Conservation (phyloP, 495 filamentous ascomycete species). For the Aspergillus kassunensis region DNA sequence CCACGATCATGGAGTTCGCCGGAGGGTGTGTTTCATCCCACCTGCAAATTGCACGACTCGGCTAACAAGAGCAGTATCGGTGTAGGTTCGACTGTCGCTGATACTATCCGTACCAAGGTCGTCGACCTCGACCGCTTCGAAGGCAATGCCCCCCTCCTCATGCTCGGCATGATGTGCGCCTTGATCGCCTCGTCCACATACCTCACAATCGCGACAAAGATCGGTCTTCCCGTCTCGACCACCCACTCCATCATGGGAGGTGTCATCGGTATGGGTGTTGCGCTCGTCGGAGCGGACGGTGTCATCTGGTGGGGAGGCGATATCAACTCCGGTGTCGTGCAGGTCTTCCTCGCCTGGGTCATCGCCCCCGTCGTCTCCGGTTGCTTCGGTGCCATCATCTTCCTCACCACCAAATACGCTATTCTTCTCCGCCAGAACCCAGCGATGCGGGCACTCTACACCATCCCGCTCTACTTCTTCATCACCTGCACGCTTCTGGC, state of each 20-base stretch:
- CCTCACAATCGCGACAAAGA: conserved; percentile 14
- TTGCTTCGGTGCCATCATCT: conserved; percentile 15
- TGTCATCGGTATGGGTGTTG: conserved; percentile 18
- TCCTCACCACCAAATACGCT: conserved; percentile 18
- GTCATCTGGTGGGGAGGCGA: conserved; percentile 19
- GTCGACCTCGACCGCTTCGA: conserved; percentile 14
- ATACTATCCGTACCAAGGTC: conserved; percentile 20
- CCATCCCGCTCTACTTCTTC: conserved; percentile 18
- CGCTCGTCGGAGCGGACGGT: conserved; percentile 11
- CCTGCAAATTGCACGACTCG: no score
- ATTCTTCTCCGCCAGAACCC: conserved; percentile 10
- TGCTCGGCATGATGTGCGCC: conserved; percentile 21
- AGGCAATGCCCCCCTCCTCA: conserved; percentile 12
- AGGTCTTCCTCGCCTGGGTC: conserved; percentile 21
- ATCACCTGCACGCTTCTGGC: conserved; percentile 16
- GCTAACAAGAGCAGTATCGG: conserved; percentile 11
- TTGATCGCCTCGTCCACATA: conserved; percentile 12
- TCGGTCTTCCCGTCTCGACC: conserved; percentile 21
- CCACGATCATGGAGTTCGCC: conserved; percentile 17
- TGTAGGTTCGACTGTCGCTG: conserved; percentile 15
- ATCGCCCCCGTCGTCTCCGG: conserved; percentile 16
- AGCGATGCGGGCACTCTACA: conserved; percentile 8
- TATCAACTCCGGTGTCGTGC: conserved; percentile 20
- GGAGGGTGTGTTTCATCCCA: conserved; percentile 18
- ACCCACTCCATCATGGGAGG: conserved; percentile 21